Evolutionary conservation across 306 rosid species (phyloP).

Genomic region (Cucumis sativus): DNA sequence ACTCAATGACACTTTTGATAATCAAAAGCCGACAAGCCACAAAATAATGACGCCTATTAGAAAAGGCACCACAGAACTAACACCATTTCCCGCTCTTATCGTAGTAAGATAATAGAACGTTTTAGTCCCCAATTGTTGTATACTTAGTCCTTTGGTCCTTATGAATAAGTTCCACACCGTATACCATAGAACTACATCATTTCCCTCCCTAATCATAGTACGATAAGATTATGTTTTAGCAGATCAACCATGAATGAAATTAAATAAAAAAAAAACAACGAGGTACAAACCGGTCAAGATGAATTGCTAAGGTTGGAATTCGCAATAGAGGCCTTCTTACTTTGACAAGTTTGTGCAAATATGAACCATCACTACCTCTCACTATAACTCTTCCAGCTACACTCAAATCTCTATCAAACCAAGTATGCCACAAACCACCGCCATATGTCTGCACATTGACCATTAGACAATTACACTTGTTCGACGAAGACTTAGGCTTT

Average conservation of each 20-base stretch:
- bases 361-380: conserved; percentile 32
- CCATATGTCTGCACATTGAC: conserved; percentile 94
- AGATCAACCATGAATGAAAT: conserved; percentile 1
- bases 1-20: neutral
- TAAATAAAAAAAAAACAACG: neutral
- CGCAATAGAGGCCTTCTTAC: conserved; percentile 72
- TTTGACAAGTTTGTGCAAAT: conserved; percentile 77
- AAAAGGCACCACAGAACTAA: neutral
- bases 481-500: conserved; percentile 74
- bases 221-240: neutral
- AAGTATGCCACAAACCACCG: conserved; percentile 86
- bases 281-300: conserved; percentile 71
- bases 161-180: neutral
- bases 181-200: too few species aligned
- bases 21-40: neutral
- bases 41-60: neutral
- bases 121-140: neutral
- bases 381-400: conserved; percentile 90
- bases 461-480: conserved; percentile 59
- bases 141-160: neutral
- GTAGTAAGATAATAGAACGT: neutral
- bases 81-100: neutral
- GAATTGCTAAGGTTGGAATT: conserved; percentile 92
- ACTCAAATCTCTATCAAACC: conserved; percentile 97
- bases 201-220: too few species aligned